Percentiles rank a stretch among this genome's conserved stretches.
phyloP scores from a whole-genome alignment of 768 basidiomycete species.

The Suillus subalutaceus region DNA sequence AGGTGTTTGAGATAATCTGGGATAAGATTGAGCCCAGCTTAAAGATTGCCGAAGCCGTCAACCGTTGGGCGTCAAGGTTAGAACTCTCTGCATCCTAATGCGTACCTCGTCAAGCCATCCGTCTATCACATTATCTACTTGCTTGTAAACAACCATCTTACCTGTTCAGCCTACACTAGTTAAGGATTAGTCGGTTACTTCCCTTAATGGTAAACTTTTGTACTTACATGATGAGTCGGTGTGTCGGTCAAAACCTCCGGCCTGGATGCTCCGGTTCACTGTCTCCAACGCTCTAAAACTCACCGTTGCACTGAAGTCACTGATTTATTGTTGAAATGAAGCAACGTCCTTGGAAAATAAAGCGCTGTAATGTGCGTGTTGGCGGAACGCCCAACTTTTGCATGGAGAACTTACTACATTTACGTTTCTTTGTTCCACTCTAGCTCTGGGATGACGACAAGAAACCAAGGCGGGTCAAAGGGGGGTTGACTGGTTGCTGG shows the following conservation, averaged over 20 bases:
- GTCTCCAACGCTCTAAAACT: neutral
- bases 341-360: slow-evolving; percentile 19
- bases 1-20: slow-evolving; percentile 6
- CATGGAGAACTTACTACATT: neutral
- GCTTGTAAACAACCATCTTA: neutral
- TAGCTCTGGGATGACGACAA: slow-evolving; percentile 35
- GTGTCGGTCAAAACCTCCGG: neutral
- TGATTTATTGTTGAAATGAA: neutral
- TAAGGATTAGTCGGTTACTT: neutral
- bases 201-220: slow-evolving; percentile 5
- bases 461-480: slow-evolving; percentile 22
- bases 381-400: neutral
- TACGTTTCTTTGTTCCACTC: neutral
- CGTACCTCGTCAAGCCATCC: neutral
- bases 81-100: neutral
- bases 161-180: neutral
- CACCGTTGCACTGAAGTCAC: neutral
- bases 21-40: neutral
- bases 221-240: neutral
- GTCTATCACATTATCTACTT: neutral
- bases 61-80: neutral
- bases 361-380: slow-evolving; percentile 34
- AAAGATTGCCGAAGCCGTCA: neutral
- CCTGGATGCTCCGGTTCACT: neutral
- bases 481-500: slow-evolving; percentile 25